Evolutionary conservation across 106 monocot species (phyloP).

Genomic region (Posidonia australis): DNA sequence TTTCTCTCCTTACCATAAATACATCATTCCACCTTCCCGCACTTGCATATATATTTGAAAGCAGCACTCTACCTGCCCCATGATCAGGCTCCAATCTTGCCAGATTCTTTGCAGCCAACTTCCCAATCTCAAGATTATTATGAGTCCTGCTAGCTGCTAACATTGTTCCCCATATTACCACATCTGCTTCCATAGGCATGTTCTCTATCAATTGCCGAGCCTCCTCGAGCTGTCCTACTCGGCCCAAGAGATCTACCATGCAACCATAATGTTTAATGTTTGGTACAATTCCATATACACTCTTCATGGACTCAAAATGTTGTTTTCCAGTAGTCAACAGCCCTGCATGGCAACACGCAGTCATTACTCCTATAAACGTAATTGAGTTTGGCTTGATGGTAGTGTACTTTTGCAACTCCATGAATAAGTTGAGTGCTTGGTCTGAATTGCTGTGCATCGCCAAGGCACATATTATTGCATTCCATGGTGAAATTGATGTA

Average conservation of each 20-base stretch:
- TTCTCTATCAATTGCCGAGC: slow-evolving; percentile 33
- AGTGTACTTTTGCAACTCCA: slow-evolving; percentile 17
- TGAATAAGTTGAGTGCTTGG: slow-evolving; percentile 26
- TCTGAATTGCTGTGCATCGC: slow-evolving; percentile 47
- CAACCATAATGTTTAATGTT: slow-evolving; percentile 65
- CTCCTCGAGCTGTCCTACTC: slow-evolving; percentile 55
- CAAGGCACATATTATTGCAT: slow-evolving; percentile 48
- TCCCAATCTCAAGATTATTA: slow-evolving; percentile 38
- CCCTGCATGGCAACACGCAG: slow-evolving; percentile 66
- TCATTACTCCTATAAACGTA: slow-evolving; percentile 60
- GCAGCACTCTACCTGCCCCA: slow-evolving; percentile 45
- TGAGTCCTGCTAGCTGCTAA: slow-evolving; percentile 48
- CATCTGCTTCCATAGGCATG: slow-evolving; percentile 59
- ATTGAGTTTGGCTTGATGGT: slow-evolving; percentile 50
- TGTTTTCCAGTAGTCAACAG: slow-evolving; percentile 31
- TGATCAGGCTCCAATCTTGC: slow-evolving; percentile 46
- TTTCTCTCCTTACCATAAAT: slow-evolving; percentile 26
- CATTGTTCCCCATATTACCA: slow-evolving; percentile 61
- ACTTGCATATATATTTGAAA: slow-evolving; percentile 69
- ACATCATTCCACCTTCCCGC: slow-evolving; percentile 47
- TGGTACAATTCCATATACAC: slow-evolving; percentile 33
- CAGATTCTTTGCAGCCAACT: slow-evolving; percentile 48
- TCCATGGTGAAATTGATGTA: slow-evolving; percentile 48
- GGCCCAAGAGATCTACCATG: slow-evolving; percentile 64
- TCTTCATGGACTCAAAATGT: slow-evolving; percentile 43